Percentiles rank a stretch among this genome's conserved stretches.
Conservation (phyloP, 768 basidiomycete species). For the Lentinula sp. region DNA sequence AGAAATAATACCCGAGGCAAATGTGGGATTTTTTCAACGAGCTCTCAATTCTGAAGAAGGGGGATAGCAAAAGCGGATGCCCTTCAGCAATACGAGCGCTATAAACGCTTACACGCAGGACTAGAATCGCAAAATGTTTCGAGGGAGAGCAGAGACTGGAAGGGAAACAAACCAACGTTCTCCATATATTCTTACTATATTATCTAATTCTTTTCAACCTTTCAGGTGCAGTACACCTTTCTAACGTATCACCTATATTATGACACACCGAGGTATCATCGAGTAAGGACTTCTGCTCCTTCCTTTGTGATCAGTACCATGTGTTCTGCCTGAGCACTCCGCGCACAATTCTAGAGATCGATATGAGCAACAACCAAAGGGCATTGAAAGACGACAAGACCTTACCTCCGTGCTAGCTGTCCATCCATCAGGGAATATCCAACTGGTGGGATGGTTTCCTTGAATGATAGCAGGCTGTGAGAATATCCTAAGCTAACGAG, state of each 20-base stretch:
- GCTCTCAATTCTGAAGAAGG: too few species aligned
- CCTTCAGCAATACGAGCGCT: too few species aligned
- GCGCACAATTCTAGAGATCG: slow-evolving; percentile 61
- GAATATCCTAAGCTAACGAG: not conserved
- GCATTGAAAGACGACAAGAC: not conserved
- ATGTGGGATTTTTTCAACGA: too few species aligned
- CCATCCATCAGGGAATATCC: slow-evolving; percentile 91
- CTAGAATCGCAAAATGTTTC: too few species aligned
- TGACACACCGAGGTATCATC: not conserved
- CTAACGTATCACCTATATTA: not conserved
- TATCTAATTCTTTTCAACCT: too few species aligned
- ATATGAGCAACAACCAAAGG: not conserved
- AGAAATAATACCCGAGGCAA: too few species aligned
- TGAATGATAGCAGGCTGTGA: slow-evolving; percentile 71
- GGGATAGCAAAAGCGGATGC: too few species aligned
- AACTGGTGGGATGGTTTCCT: slow-evolving; percentile 58
- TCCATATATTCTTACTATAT: too few species aligned
- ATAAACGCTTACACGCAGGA: too few species aligned
- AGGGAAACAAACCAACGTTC: too few species aligned
- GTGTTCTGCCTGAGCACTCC: slow-evolving; percentile 84
- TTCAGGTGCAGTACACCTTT: too few species aligned
- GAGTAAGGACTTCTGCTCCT: slow-evolving; percentile 76
- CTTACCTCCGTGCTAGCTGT: slow-evolving; percentile 82
- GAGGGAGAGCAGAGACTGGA: too few species aligned
- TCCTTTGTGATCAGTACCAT: slow-evolving; percentile 78